These are phyloP conservation scores for Aspergillus thermomutatus DNA, from an alignment of 2,329 filamentous ascomycete species.

Conservation along the genomic window DNA sequence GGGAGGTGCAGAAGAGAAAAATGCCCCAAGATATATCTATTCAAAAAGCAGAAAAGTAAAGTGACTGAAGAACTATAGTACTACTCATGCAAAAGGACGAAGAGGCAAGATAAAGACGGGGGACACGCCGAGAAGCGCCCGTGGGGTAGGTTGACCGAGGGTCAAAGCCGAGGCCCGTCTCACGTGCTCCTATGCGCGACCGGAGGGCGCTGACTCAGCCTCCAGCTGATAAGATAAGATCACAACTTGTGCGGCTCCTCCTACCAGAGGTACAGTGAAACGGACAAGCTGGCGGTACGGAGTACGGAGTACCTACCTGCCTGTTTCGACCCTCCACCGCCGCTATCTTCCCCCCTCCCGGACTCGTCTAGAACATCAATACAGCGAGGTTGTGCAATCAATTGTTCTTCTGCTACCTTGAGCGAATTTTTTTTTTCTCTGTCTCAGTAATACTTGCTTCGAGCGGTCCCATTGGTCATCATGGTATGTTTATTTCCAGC, in stretches of 20 bases:
- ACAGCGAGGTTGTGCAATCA: no score
- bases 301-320: constrained; percentile 13
- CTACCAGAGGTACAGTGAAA: no score
- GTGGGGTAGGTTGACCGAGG: constrained; percentile 13
- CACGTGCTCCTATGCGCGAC: constrained; percentile 18
- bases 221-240: constrained; percentile 29
- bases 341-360: background rate
- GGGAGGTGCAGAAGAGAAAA: background rate
- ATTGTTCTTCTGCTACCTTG: no score
- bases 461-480: constrained; percentile 7
- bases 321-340: constrained; percentile 4
- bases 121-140: constrained; percentile 4
- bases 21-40: background rate
- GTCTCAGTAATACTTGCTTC: constrained; percentile 2
- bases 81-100: constrained; percentile 2
- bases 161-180: constrained; percentile 18
- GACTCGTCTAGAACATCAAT: background rate
- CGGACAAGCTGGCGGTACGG: constrained; percentile 25
- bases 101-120: constrained; percentile 1
- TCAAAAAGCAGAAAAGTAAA: background rate
- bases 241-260: constrained; percentile 11
- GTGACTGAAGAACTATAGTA: background rate
- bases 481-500: constrained; percentile 19
- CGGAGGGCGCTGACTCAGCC: constrained; percentile 10
- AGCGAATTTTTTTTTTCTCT: constrained; percentile 9